A percentile compares a stretch with the other conserved stretches of the same genome.
phyloP scores from a whole-genome alignment of 2,329 filamentous ascomycete genomes.

The Trichophyton simii region DNA sequence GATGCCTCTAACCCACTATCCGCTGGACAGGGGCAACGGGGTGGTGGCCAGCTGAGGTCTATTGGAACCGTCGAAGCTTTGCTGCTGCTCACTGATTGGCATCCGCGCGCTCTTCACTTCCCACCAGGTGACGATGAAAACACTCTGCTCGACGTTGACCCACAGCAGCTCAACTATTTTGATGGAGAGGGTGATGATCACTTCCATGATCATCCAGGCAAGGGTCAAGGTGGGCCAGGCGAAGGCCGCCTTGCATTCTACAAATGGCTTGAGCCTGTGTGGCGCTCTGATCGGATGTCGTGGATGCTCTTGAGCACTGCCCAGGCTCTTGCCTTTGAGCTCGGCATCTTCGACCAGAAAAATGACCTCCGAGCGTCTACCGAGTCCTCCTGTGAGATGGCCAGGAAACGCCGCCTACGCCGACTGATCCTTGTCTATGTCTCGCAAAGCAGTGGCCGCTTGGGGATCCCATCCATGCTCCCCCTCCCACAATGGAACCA shows the following conservation, averaged over 20 bases:
- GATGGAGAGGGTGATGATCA: constrained; percentile 35
- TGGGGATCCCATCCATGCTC: constrained; percentile 90
- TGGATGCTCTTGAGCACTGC: constrained; percentile 95
- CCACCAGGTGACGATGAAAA: constrained; percentile 59
- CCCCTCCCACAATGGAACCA: constrained; percentile 41
- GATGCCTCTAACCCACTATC: constrained; percentile 6
- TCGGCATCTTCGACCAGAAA: constrained; percentile 88
- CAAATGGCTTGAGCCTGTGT: constrained; percentile 91
- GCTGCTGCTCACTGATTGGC: constrained; percentile 92
- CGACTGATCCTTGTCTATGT: constrained; percentile 81
- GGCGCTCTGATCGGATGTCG: constrained; percentile 89
- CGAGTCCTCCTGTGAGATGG: constrained; percentile 47
- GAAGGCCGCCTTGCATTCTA: constrained; percentile 72
- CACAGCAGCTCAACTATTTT: constrained; percentile 55
- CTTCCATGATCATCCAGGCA: constrained; percentile 24
- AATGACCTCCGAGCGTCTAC: constrained; percentile 54
- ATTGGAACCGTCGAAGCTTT: constrained; percentile 89
- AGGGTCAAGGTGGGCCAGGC: constrained; percentile 47
- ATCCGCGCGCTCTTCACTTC: constrained; percentile 87
- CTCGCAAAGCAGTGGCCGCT: constrained; percentile 80
- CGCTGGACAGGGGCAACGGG: constrained; percentile 16
- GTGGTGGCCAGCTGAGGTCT: constrained; percentile 65
- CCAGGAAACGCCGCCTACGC: constrained; percentile 71
- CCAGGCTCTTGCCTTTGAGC: constrained; percentile 78
- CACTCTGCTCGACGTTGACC: constrained; percentile 54